Evolutionary conservation across 2,329 filamentous ascomycete species (phyloP), one percentile per base, ranked within the genome.

Genomic region (Eutypa lata): DNA sequence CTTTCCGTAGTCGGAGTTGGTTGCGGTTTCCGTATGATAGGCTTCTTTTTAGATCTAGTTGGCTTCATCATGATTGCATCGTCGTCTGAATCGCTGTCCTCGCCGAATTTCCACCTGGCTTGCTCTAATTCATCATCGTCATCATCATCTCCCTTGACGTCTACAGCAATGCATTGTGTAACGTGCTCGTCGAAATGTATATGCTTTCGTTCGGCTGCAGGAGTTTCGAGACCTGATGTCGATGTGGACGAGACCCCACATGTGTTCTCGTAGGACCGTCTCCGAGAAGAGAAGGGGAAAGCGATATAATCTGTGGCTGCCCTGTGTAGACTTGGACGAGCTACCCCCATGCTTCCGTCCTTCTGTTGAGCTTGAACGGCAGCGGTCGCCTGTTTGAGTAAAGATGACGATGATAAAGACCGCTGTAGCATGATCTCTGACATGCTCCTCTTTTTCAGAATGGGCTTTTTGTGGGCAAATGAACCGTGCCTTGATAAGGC

Each of bases 111-210:
- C 68, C 67, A 64, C 24, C 56, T 52, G 56, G 56, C 26, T 49
- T 55, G 35, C 5, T 80, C 80, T 3, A 78, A 72, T 22, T 84
- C 80, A 13, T 90, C 85, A 14, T 89, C 84, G 11, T 89, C 84
- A 26, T 89, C 84, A 47, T 92, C 88, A 22, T 87, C 87, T 58
- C 89, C 85, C 73, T 95, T 95, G 61, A 85, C 81, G 33, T 97
- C 92, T 31, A 99, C 84, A 7, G 94, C 94, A 59, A 97, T 97
- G 68, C 92, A 97, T 68, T 97, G 93, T 68, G 92, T 87, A 2
- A 99, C 94, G 72, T 93, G 89, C 66, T 97, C 90, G 67, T 97
- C 94, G 71, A 99, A 99, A 65, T 96, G 90, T 59, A 99, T 97
- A 68, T 96, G 93, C 55, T 87, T 91, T 64, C 85, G 82, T 63